Base-by-base conservation (phyloP, 495 filamentous ascomycete species). In the Penicillium roqueforti region DNA sequence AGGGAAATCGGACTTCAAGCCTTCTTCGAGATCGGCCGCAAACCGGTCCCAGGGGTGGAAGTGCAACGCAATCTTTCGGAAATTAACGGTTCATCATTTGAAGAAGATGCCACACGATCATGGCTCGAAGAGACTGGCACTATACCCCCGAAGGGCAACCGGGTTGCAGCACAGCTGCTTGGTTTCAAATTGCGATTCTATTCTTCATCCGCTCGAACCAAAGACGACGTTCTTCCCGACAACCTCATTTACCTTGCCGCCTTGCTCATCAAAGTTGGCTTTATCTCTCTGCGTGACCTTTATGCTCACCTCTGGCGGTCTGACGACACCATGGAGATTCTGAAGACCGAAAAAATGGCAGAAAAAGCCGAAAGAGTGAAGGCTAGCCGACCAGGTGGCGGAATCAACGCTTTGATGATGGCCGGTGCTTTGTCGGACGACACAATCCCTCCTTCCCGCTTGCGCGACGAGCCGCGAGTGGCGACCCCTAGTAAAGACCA, bases 151-250 rank as follows among this genome's bases (percentile, higher is more conserved):
- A 73, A 80, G 40, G 95, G 95, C 41, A 99, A 96, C 61, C 81
- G 84, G 37, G 85, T 92, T 51, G 95, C 95, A 1, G 95, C 95
- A 10, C 92, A 97, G 65, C 79, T 99, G 25, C 83, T 99, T 23
- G 95, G 95, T 7, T 97, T 99, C 79, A 99, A 99, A 67, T 82
- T 99, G 42, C 88, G 90, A 26, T 97, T 96, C 72, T 99, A 99
- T 63, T 88, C 87, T 6, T 82, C 83, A 16, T 75, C 81, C 7
- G 89, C 88, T 29, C 81, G 89, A 31, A 76, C 82, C 38, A 71
- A 80, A 13, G 78, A 80, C 6, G 91, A 95, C 58, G 71, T 79
- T 10, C 74, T 97, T 5, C 92, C 95, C 0, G 85, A 91, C 40
- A 97, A 97, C 61, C 79, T 99, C 11, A 88, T 97, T 42, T 92